These are phyloP conservation scores for Daldinia concentrica DNA, from an alignment of 495 filamentous ascomycete genomes.

Conservation along the genomic window DNA sequence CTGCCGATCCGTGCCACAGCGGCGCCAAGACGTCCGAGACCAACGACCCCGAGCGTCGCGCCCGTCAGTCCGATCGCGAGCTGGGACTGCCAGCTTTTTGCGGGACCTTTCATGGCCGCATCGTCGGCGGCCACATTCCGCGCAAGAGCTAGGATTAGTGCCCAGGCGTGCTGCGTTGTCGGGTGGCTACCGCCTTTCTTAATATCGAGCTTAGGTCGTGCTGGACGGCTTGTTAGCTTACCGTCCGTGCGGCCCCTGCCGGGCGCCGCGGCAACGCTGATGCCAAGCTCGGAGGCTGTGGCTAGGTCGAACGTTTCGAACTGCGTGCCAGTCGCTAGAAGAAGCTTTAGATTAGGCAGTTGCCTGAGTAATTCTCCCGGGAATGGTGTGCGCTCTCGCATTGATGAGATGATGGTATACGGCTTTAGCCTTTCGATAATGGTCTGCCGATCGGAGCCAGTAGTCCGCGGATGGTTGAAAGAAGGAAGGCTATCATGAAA, in stretches of 20 bases:
- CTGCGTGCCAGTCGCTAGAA: constrained; percentile 69
- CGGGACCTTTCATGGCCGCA: constrained; percentile 59
- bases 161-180: constrained; percentile 73
- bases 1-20: constrained; percentile 67
- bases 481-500: constrained; percentile 32
- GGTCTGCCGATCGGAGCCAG: constrained; percentile 26
- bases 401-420: constrained; percentile 66
- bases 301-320: constrained; percentile 68
- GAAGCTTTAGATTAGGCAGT: constrained; percentile 71
- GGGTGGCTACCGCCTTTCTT: constrained; percentile 55
- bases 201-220: constrained; percentile 35
- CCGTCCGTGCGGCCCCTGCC: constrained; percentile 46
- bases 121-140: constrained; percentile 68
- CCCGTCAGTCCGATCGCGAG: constrained; percentile 66
- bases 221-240: constrained; percentile 11
- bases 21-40: constrained; percentile 69
- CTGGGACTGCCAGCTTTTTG: constrained; percentile 63
- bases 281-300: constrained; percentile 61
- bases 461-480: constrained; percentile 44
- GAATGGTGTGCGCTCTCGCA: constrained; percentile 76
- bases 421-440: constrained; percentile 64
- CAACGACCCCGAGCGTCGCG: constrained; percentile 67
- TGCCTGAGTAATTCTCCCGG: constrained; percentile 59
- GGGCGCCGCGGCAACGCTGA: constrained; percentile 66
- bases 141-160: constrained; percentile 67